A percentile compares a stretch with the other conserved stretches of the same genome.
These are phyloP conservation scores for maize (Zea mays) DNA, from an alignment of 176 grass and related monocot species.

Conservation along the genomic window Zm-B73-REFERENCE-NAM-5.0 NC_050103.1:113477001-113477500, in stretches of 20 bases:
- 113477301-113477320: constrained; percentile 78
- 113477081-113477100: background rate
- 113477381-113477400: constrained; percentile 2
- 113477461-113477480: constrained; percentile 97
- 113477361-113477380: constrained; percentile 14
- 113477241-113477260: constrained; percentile 20
- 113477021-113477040: too few species aligned
- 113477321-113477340: constrained; percentile 89
- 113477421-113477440: constrained; percentile 79
- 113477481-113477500: constrained; percentile 72
- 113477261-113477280: constrained; percentile 87
- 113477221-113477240: background rate
- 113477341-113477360: constrained; percentile 12
- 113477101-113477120: background rate
- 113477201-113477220: constrained; percentile 29
- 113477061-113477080: background rate
- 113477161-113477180: constrained; percentile 1
- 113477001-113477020: too few species aligned
- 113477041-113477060: too few species aligned
- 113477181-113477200: background rate
- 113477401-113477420: constrained; percentile 19
- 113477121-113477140: background rate
- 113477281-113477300: constrained; percentile 79
- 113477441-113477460: constrained; percentile 99
- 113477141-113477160: constrained; percentile 22